Evolutionary conservation across 2,329 filamentous ascomycete species (phyloP), one percentile per base, ranked within the genome.

Genomic region (Colletotrichum liriopes): DNA sequence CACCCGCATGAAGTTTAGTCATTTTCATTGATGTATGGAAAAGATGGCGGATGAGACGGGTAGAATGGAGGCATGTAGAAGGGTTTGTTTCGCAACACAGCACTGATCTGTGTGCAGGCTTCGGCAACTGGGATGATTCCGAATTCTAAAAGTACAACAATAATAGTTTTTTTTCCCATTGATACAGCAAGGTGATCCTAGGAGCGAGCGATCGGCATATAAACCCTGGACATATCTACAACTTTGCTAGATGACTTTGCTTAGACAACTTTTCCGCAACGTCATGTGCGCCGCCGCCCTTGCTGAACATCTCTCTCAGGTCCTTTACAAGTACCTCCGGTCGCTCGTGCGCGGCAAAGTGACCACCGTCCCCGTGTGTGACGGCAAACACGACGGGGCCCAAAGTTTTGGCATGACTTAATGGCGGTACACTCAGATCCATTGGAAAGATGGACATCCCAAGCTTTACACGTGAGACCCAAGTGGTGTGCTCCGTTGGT

Each of bases 271-370:
- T 64, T 74, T 79, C 77, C 26, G 79, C 76, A 41, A 83, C 79
- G 2, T 78, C 78, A 71, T 79, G 83, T 4, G 85, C 86, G 7
- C 85, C 85, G 1, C 86, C 87, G 0, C 81, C 81, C 71, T 84
- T 85, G 0, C 86, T 86, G 81, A 91, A 91, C 89, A 92, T 91
- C 8, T 82, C 82, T 73, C 82, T 82, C 66, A 92, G 72, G 77
- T 92, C 90, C 2, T 79, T 79, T 0, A 82, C 86, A 32, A 92
- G 79, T 6, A 83, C 79, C 29, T 88, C 82, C 0, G 90, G 90
- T 29, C 81, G 81, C 79, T 93, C 90, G 75, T 86, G 87, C 0
- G 90, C 87, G 1, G 89, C 89, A 76, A 92, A 92, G 77, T 92
- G 90, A 0, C 90, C 90, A 0, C 89, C 89, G 9, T 82, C 82